phyloP scores from a whole-genome alignment of 2,329 filamentous ascomycete species.

The Myotisia sp. region DNA sequence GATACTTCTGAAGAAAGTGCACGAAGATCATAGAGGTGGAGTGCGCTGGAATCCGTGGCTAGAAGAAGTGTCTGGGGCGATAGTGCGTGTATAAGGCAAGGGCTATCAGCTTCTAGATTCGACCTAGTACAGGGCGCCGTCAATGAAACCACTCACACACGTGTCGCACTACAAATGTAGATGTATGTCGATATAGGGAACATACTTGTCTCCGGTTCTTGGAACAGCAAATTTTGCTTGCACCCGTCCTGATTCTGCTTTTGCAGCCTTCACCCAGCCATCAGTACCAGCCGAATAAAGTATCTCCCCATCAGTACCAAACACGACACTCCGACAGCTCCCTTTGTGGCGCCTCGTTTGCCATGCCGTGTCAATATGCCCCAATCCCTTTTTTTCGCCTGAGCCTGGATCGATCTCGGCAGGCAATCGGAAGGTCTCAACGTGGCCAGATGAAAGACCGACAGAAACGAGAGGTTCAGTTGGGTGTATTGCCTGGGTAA shows the following conservation, averaged over 20 bases:
- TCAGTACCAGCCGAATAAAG: constrained; percentile 48
- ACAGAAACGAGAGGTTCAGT: constrained; percentile 71
- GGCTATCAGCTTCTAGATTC: constrained; percentile 46
- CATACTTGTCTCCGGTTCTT: constrained; percentile 27
- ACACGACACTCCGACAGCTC: constrained; percentile 71
- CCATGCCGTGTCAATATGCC: constrained; percentile 72
- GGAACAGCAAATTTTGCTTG: constrained; percentile 72
- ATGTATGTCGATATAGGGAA: constrained; percentile 4
- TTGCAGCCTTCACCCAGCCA: constrained; percentile 48
- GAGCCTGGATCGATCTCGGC: constrained; percentile 39
- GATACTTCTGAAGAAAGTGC: constrained; percentile 40
- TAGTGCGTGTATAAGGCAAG: constrained; percentile 66
- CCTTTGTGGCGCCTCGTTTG: constrained; percentile 81
- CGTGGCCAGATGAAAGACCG: constrained; percentile 70
- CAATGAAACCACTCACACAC: no score
- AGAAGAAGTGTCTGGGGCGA: constrained; percentile 80
- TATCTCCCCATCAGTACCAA: constrained; percentile 61
- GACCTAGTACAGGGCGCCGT: neutral
- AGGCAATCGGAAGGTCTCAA: constrained; percentile 65
- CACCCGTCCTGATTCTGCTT: constrained; percentile 49
- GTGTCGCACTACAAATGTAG: no score
- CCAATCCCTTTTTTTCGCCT: constrained; percentile 48
- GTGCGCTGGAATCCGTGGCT: constrained; percentile 73
- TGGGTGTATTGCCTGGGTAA: constrained; percentile 77
- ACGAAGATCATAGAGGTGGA: constrained; percentile 79